Evolutionary conservation across 2,329 filamentous ascomycete species (phyloP).

Genomic region (Penicillium sp.): DNA sequence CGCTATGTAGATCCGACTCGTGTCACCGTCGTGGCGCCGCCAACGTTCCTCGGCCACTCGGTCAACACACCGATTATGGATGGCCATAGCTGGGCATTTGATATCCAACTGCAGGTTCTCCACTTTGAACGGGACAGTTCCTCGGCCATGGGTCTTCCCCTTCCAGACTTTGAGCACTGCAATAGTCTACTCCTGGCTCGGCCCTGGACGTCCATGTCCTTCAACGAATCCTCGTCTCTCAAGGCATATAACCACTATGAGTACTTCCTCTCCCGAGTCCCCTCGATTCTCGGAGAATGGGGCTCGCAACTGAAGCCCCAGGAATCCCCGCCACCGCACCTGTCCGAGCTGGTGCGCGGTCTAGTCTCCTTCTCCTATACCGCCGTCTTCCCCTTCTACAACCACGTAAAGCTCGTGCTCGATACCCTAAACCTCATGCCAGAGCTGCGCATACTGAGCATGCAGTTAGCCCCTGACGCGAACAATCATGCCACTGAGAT

Average conservation of each 20-base stretch:
- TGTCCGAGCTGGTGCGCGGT: conserved; percentile 47
- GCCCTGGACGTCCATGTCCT: conserved; percentile 62
- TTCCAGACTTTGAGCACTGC: conserved; percentile 25
- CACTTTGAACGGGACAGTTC: conserved; percentile 38
- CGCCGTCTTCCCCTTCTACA: conserved; percentile 64
- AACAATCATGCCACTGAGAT: conserved; percentile 39
- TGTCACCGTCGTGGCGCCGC: conserved; percentile 60
- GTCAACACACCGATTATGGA: conserved; percentile 57
- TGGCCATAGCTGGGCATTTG: conserved; percentile 62
- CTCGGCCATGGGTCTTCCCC: conserved; percentile 21
- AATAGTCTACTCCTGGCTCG: conserved; percentile 55
- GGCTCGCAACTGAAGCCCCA: conserved; percentile 21
- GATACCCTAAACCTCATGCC: conserved; percentile 50
- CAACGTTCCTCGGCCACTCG: conserved; percentile 60
- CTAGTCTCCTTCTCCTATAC: conserved; percentile 54
- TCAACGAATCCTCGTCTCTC: conserved; percentile 76
- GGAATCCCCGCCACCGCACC: conserved; percentile 9
- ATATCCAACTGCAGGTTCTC: conserved; percentile 61
- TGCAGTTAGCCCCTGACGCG: conserved; percentile 50
- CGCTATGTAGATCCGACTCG: conserved; percentile 52
- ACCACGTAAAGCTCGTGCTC: conserved; percentile 53
- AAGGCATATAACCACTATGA: conserved; percentile 68
- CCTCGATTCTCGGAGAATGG: conserved; percentile 56
- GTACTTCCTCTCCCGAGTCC: conserved; percentile 64
- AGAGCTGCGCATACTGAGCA: conserved; percentile 52